Conservation (phyloP, 2,329 filamentous ascomycete species). For the Fusarium subtropicale region DNA sequence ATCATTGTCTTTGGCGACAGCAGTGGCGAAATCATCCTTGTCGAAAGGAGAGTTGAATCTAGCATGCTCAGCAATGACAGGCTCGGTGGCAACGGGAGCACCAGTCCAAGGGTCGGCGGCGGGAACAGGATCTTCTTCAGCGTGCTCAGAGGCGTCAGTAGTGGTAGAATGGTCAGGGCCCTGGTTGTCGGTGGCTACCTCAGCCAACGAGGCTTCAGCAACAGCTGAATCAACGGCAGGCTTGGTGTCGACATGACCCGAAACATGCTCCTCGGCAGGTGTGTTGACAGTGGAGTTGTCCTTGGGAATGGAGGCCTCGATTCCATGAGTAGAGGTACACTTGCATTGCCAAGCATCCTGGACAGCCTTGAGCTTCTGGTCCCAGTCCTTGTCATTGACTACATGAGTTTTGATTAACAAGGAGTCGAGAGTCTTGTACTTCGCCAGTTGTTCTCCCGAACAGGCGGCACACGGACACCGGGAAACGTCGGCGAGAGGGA, state of each 20-base stretch:
- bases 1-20: neutral
- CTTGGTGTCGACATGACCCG: neutral
- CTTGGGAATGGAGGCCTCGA: neutral
- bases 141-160: neutral
- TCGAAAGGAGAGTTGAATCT: neutral
- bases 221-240: too few relatives aligned
- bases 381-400: neutral
- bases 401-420: slow-evolving; percentile 19
- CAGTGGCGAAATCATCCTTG: neutral
- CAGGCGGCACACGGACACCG: slow-evolving; percentile 36
- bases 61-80: too few relatives aligned
- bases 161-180: neutral
- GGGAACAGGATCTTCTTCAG: neutral
- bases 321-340: slow-evolving; percentile 23
- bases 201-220: neutral
- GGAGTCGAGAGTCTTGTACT: slow-evolving; percentile 32
- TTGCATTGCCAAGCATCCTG: slow-evolving; percentile 22
- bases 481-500: slow-evolving; percentile 17
- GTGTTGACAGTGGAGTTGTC: neutral
- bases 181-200: neutral
- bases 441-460: slow-evolving; percentile 27
- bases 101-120: neutral
- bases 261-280: neutral
- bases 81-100: neutral
- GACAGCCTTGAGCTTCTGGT: neutral